Evolutionary conservation across 768 basidiomycete species (phyloP), one percentile per base, ranked within the genome.

Genomic region (Macrolepiota fuliginosa): DNA sequence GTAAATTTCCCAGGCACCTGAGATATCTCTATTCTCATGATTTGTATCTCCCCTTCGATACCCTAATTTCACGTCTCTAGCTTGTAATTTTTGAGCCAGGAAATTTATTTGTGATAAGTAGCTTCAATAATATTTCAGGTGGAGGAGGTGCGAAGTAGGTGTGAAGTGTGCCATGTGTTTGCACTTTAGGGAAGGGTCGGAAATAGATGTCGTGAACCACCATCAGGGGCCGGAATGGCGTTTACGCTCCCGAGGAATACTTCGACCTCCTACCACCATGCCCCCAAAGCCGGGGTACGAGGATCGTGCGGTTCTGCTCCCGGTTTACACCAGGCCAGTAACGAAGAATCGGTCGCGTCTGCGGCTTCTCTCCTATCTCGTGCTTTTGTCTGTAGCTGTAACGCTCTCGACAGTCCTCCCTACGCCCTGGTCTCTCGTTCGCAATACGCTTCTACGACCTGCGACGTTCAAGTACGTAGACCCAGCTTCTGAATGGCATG

Each of bases 401-500:
- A 74, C 70, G 5, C 63, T 79, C 42, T 76, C 75, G 5, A 73
- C 64, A 2, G 61, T 76, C 49, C 68, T 78, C 9, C 74, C 74
- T 22, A 69, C 73, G 2, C 72, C 75, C 11, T 74, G 74, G 76
- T 73, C 75, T 1, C 45, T 73, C 51, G 58, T 73, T 47, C 64
- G 46, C 58, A 63, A 69, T 47, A 65, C 63, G 27, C 65, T 67
- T 32, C 63, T 64, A 15, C 69, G 72, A 4, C 61, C 68, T 4
- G 17, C 63, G 19, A 50, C 63, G 53, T 10, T 62, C 60, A 56
- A 56, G 52, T n/a, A 63, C 32, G 60, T 54, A 9, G 75, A 78
- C 60, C 73, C 76, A 1, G 74, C 74, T 0, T 68, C 70, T 11
- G 74, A 79, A 67, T 81, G 79, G 79, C 59, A 76, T 61, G 81